These are phyloP conservation scores for Gossypium ekmanianum DNA, from an alignment of 345 rosid species.

Conservation along the genomic window DNA sequence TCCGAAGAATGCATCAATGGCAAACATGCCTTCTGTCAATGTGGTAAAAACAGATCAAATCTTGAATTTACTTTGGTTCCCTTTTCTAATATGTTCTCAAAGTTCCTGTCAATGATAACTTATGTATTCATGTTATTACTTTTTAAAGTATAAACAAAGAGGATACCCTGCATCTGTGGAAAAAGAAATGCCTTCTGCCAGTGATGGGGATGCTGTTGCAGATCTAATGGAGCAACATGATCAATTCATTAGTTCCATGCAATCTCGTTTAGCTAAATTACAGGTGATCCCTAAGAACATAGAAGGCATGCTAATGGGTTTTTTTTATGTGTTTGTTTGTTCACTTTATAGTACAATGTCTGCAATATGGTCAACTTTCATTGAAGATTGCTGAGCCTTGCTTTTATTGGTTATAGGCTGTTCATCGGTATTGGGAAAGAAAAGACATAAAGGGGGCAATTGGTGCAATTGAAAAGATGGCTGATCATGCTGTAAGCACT, in stretches of 20 bases:
- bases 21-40: slow-evolving; percentile 44
- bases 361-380: background rate
- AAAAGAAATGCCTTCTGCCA: slow-evolving; percentile 48
- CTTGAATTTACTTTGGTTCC: background rate
- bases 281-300: slow-evolving; percentile 57
- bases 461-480: slow-evolving; percentile 85
- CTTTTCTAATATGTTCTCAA: background rate
- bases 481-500: slow-evolving; percentile 72
- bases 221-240: slow-evolving; percentile 75
- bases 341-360: background rate
- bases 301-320: slow-evolving; percentile 17
- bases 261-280: slow-evolving; percentile 82
- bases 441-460: slow-evolving; percentile 75
- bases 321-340: background rate
- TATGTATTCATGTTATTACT: slow-evolving; percentile 6
- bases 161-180: slow-evolving; percentile 46
- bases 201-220: slow-evolving; percentile 66
- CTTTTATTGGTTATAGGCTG: slow-evolving; percentile 47
- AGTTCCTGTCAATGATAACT: slow-evolving; percentile 8
- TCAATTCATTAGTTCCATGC: slow-evolving; percentile 87
- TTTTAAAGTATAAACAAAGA: slow-evolving; percentile 54
- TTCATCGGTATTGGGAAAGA: slow-evolving; percentile 86
- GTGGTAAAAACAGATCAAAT: slow-evolving; percentile 36
- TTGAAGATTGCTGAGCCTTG: slow-evolving; percentile 25
- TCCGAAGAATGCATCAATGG: slow-evolving; percentile 37